phyloP scores from a whole-genome alignment of 1,284 basidiomycete genomes.

The Pisolithus thermaeus region DNA sequence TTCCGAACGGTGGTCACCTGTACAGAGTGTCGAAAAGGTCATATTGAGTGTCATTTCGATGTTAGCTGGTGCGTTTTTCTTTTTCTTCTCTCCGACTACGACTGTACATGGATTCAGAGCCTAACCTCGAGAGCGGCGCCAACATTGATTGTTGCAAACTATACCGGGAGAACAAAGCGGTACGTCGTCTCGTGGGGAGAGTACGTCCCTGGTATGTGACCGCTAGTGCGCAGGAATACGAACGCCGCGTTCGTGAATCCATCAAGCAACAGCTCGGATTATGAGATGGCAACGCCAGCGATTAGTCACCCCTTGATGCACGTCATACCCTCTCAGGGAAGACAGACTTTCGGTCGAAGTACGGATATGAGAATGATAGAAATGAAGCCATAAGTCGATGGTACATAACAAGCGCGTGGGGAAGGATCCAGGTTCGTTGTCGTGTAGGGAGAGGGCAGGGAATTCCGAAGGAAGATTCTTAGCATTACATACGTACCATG shows the following conservation, averaged over 20 bases:
- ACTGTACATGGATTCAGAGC: constrained; percentile 50
- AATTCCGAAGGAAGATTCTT: no score
- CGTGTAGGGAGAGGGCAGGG: no score
- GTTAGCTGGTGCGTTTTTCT: constrained; percentile 73
- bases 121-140: constrained; percentile 97
- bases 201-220: background rate
- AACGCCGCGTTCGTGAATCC: constrained; percentile 62
- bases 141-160: constrained; percentile 98
- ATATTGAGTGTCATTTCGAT: constrained; percentile 94
- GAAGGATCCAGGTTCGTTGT: no score
- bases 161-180: constrained; percentile 78
- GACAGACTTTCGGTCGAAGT: no score
- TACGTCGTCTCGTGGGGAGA: constrained; percentile 23
- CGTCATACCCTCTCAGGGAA: background rate
- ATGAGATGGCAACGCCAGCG: constrained; percentile 26
- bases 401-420: no score
- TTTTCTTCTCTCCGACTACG: constrained; percentile 1
- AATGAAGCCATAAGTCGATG: no score
- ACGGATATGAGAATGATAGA: no score
- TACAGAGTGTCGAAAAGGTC: constrained; percentile 96
- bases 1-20: constrained; percentile 96
- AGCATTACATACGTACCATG: no score
- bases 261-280: constrained; percentile 70
- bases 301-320: background rate
- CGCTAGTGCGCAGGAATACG: constrained; percentile 51